Conservation (phyloP, 257 asterid genomes). For the Solanum chaucha region DNA sequence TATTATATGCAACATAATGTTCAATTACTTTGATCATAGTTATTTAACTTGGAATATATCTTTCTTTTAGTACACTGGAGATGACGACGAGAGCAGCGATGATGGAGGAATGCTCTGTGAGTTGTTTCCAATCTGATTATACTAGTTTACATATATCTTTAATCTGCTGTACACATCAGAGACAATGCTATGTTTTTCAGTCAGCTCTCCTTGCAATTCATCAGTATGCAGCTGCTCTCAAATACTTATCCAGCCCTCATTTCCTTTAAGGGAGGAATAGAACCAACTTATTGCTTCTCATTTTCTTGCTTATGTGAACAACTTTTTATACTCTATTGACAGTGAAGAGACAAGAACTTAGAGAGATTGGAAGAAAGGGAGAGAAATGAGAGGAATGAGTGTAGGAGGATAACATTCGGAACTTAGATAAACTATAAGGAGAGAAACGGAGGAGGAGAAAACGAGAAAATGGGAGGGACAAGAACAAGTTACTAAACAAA, state of each 20-base stretch:
- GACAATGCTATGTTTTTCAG: not conserved
- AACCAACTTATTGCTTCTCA: not conserved
- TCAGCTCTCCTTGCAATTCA: not conserved
- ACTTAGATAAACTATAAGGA: not conserved
- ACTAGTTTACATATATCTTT: not conserved
- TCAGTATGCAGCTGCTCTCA: not conserved
- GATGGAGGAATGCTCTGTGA: constrained; percentile 93
- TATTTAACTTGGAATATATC: constrained; percentile 14
- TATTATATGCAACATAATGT: not conserved
- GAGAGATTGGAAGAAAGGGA: not conserved
- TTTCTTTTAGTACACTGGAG: constrained; percentile 39
- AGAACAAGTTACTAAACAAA: not conserved
- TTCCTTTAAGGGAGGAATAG: not conserved
- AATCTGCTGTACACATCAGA: not conserved
- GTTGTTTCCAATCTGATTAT: constrained; percentile 15
- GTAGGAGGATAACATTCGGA: not conserved
- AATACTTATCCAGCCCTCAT: not conserved
- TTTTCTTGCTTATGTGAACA: not conserved
- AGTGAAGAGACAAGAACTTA: not conserved
- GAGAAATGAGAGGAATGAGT: not conserved
- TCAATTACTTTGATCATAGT: not conserved
- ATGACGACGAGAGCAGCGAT: constrained; percentile 61
- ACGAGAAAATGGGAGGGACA: not conserved
- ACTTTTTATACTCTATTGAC: not conserved
- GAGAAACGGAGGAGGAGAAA: not conserved